Base-by-base conservation (phyloP, 805 yeast species). In the Zygosaccharomyces gambellarensis region DNA sequence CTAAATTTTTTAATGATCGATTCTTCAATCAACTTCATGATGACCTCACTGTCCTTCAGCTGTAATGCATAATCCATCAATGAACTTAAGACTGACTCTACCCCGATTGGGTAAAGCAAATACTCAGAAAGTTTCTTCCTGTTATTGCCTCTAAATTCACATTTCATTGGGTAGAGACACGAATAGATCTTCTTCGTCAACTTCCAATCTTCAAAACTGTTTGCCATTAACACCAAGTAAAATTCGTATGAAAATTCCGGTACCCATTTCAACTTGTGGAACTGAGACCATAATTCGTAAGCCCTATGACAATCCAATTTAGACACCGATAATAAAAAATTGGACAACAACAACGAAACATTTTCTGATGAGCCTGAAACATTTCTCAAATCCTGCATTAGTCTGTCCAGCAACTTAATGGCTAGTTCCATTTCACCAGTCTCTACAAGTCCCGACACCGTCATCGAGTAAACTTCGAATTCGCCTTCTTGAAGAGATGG, bases 341-440 rank as follows among this genome's bases (percentile, higher is more conserved):
- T 64, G 2, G 82, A 73, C 30, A 80, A 56, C 8, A 80, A 59
- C 39, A 63, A 45, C 1, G 76, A 68, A 21, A 79, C 67, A 47
- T 70, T 69, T 7, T 61, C 40, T 25, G 63, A 62, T 17, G 61
- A 59, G 11, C 70, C 69, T 32, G 64, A 61, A 43, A 66, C 65
- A 21, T 63, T 58, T 57, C 71, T 72, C 56, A 73, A 73, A 40
- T 78, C 77, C 0, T 71, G 56, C 38, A 84, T 62, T 5, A 83
- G 69, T 36, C 73, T 69, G 59, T 84, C 86, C 57, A 85, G 67
- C 48, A 83, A 74, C 50, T 75, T 71, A 1, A 84, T 74, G 3
- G 88, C 82, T 36, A 75, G 56, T 7, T 71, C 69, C 32, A 73
- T 54, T 53, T 82, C 78, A 36, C 75, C 77, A 39, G 79, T 77